A percentile compares a stretch with the other conserved stretches of the same genome.
Conservation (phyloP, 2,329 filamentous ascomycete species). For the Aspergillus vadensis region DNA sequence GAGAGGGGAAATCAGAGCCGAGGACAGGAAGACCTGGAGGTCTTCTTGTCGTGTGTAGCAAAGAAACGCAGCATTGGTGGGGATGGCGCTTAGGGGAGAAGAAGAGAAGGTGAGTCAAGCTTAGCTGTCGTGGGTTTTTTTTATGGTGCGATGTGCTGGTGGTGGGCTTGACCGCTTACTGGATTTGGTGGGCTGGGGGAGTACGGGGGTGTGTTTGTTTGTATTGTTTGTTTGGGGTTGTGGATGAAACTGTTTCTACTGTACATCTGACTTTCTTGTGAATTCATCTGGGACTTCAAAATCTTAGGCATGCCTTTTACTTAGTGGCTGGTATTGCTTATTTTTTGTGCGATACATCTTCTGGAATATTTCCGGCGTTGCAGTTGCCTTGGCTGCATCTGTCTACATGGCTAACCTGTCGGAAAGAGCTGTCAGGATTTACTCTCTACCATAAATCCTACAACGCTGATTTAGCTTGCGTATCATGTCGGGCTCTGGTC, state of each 20-base stretch:
- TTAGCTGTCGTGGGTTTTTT: conserved; percentile 17
- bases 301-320: too few relatives aligned
- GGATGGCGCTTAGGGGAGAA: conserved; percentile 70
- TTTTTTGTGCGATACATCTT: too few relatives aligned
- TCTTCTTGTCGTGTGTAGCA: conserved; percentile 73
- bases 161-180: conserved; percentile 22
- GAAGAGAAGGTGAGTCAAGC: conserved; percentile 26
- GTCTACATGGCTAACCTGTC: too few relatives aligned
- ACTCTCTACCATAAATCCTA: too few relatives aligned
- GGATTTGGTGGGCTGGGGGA: neutral
- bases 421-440: too few relatives aligned
- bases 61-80: conserved; percentile 94
- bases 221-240: neutral
- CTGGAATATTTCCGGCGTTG: too few relatives aligned
- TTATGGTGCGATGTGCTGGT: conserved; percentile 12
- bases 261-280: neutral
- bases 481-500: too few relatives aligned
- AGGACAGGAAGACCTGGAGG: conserved; percentile 25
- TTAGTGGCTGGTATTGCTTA: too few relatives aligned
- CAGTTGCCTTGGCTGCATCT: too few relatives aligned
- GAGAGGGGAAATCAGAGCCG: conserved; percentile 12
- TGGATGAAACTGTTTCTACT: too few relatives aligned
- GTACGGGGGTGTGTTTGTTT: neutral
- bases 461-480: too few relatives aligned
- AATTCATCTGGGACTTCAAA: too few relatives aligned